Conservation (phyloP, 2,329 filamentous ascomycete genomes). For the Aspergillus chevalieri region DNA sequence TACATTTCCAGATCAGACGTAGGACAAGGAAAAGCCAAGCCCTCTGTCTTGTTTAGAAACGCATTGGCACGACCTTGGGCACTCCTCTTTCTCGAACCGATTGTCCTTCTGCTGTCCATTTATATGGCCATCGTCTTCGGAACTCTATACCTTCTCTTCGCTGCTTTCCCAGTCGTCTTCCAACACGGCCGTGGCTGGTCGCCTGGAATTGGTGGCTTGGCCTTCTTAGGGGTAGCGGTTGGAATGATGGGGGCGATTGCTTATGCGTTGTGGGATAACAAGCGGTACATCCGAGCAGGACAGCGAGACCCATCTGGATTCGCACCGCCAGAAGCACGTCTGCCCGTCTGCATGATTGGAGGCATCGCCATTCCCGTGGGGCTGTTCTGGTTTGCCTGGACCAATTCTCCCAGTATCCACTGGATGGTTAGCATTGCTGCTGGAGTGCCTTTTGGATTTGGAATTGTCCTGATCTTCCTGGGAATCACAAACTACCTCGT, state of each 20-base stretch:
- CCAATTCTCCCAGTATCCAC: conserved; percentile 2
- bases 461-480: conserved; percentile 3
- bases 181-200: conserved; percentile 9
- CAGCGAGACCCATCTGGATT: conserved; percentile 1
- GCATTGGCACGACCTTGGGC: conserved; percentile 2
- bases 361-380: conserved; percentile 1
- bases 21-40: neutral
- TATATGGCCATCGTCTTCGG: conserved; percentile 14
- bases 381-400: conserved; percentile 6
- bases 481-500: conserved; percentile 3
- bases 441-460: conserved; percentile 2
- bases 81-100: conserved; percentile 6
- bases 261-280: conserved; percentile 1
- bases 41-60: neutral
- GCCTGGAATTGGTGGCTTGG: conserved; percentile 1
- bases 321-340: conserved; percentile 2
- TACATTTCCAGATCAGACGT: conserved; percentile 3
- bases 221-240: conserved; percentile 3
- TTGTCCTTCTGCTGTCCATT: conserved; percentile 9
- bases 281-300: neutral
- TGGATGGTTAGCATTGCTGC: conserved; percentile 2
- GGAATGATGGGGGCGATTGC: conserved; percentile 2
- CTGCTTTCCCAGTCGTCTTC: conserved; percentile 13
- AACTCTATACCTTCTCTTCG: conserved; percentile 14
- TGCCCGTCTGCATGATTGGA: conserved; percentile 2